Base-by-base conservation (phyloP, 1,284 basidiomycete species). In the Cutaneotrichosporon sp. region DNA sequence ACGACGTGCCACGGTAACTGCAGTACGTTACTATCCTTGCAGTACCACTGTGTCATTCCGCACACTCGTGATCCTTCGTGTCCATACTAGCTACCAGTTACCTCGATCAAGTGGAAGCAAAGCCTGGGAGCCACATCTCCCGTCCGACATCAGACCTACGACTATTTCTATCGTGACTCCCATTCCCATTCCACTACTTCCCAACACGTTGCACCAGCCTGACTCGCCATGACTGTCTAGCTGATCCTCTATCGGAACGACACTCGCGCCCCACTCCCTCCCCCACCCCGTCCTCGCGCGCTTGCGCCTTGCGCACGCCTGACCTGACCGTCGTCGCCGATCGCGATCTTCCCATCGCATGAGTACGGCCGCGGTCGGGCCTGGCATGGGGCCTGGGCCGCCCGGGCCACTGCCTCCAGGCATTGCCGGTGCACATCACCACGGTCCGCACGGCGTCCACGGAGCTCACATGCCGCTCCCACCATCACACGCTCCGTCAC, bases 291-390 rank as follows among this genome's bases (percentile, higher is more conserved):
- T 19, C 34, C 2, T 19, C 35, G 4, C 35, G 19, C 19, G 19
- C 14, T 37, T 12, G 9, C 17, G 7, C 20, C 35, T 3, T 6
- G 16, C 12, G 20, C 38, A 26, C 11, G 22, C 38, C 26, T 9
- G 7, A 24, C 24, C 38, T 41, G 38, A 41, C 24, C 38, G 38
- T 41, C 38, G 38, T 41, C 33, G 11, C 43, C 43, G 32, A 32
- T 26, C 45, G 25, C 45, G 24, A 46, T 34, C n/a, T 20, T 27
- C 4, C 24, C n/a, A 25, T 24, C 45, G 46, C 46, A 49, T 49
- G 46, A 49, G 46, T 19, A 37, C 46, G 46, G 34, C 46, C 37
- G 37, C 46, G 46, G 46, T 49, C 27, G 46, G 37, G 35, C 46
- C 25, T 17, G 37, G 46, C 16, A 37, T 37, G 29, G 37, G 46